A percentile compares a stretch with the other conserved stretches of the same genome.
Evolutionary conservation across 129 eudicot genomes (phyloP).

Genomic region (Chrysanthemum seticuspe): DNA sequence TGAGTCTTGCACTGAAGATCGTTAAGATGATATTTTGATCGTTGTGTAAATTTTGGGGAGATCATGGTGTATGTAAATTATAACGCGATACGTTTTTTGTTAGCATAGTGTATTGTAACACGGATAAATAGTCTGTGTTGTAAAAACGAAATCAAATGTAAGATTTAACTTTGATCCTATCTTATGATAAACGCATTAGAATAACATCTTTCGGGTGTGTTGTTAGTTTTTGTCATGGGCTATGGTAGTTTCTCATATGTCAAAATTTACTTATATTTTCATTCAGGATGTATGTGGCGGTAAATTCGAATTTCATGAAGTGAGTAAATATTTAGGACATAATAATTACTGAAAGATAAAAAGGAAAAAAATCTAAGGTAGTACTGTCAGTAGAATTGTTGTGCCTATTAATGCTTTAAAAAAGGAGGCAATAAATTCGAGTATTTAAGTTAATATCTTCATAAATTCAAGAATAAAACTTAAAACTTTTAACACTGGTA

Average conservation of each 20-base stretch:
- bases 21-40: slow-evolving; percentile 20
- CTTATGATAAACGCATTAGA: slow-evolving; percentile 12
- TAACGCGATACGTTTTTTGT: slow-evolving; percentile 8
- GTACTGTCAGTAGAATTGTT: slow-evolving; percentile 12
- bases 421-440: slow-evolving; percentile 17
- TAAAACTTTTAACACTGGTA: not conserved
- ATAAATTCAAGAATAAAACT: not conserved
- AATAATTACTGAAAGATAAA: too few species aligned
- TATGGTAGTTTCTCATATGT: not conserved
- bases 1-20: slow-evolving; percentile 20
- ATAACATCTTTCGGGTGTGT: not conserved
- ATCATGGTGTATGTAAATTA: slow-evolving; percentile 30
- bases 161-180: slow-evolving; percentile 12
- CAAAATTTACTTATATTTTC: not conserved
- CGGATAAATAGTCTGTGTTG: not conserved
- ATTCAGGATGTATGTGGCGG: too few species aligned
- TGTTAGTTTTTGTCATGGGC: not conserved
- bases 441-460: slow-evolving; percentile 6
- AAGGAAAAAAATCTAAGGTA: not conserved
- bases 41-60: slow-evolving; percentile 7
- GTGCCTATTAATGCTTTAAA: slow-evolving; percentile 15
- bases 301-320: too few species aligned
- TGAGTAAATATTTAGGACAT: too few species aligned
- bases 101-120: slow-evolving; percentile 21
- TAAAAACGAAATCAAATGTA: slow-evolving; percentile 18